Percentiles rank a stretch among this genome's conserved stretches.
These are phyloP conservation scores for Populus trichocarpa DNA, from an alignment of 441 rosid species.

Conservation along the genomic window DNA sequence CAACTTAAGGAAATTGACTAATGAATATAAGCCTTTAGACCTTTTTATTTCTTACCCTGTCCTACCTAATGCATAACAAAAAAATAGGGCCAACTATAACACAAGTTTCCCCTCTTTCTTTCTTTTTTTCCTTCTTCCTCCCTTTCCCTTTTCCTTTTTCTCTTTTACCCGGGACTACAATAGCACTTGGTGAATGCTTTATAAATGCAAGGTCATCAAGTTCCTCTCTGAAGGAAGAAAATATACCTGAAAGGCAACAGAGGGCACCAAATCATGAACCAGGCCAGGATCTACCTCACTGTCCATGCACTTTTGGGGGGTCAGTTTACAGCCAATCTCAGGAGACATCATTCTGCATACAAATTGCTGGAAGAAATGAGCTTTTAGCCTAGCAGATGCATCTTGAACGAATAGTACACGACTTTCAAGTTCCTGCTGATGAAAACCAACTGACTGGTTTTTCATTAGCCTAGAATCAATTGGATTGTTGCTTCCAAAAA, in stretches of 20 bases:
- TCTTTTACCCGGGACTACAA: not conserved
- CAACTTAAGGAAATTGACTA: not conserved
- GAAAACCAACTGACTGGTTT: not conserved
- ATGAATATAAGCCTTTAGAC: not conserved
- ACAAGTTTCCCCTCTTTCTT: not conserved
- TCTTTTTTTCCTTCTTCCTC: not conserved
- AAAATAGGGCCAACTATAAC: too few species aligned
- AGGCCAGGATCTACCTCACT: conserved; percentile 15
- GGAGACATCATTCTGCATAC: conserved; percentile 29
- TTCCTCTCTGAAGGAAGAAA: conserved; percentile 9
- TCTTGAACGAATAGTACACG: not conserved
- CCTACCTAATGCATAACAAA: too few species aligned
- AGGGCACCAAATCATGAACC: conserved; percentile 33
- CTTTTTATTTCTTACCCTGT: not conserved
- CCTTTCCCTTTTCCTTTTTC: not conserved
- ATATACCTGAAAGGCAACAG: conserved; percentile 47
- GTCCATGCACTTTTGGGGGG: conserved; percentile 12
- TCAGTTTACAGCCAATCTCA: conserved; percentile 18
- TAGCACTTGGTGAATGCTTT: not conserved
- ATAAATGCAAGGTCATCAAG: not conserved
- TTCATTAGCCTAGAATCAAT: not conserved
- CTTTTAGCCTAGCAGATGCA: not conserved
- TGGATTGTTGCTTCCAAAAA: conserved; percentile 12
- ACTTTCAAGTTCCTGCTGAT: not conserved
- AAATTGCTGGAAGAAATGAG: conserved; percentile 40